These are phyloP conservation scores for Linnemannia zychae DNA, from an alignment of 192 early-diverging fungal genomes.

Conservation along the genomic window DNA sequence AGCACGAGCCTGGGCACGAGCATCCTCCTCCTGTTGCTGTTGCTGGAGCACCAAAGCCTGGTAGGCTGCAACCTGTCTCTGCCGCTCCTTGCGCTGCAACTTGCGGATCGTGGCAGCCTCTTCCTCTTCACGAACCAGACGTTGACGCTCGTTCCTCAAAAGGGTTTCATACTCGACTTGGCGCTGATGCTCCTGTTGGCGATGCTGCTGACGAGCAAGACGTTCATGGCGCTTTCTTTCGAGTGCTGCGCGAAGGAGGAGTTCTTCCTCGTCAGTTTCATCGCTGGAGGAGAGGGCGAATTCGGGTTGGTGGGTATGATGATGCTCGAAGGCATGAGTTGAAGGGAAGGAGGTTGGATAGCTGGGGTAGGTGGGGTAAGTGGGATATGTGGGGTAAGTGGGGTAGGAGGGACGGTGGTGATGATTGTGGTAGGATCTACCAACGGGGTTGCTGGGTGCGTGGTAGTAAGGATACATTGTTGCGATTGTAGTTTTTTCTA, in stretches of 20 bases:
- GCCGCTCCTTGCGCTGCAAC: neutral
- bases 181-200: slow-evolving; percentile 8
- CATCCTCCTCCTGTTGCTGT: slow-evolving; percentile 5
- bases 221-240: slow-evolving; percentile 28
- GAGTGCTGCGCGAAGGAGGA: slow-evolving; percentile 33
- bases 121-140: neutral
- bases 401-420: neutral
- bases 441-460: neutral
- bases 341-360: neutral
- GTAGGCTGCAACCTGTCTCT: slow-evolving; percentile 8
- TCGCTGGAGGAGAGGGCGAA: neutral
- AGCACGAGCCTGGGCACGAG: neutral
- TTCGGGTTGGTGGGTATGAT: neutral
- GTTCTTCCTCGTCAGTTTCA: slow-evolving; percentile 40
- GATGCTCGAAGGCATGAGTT: neutral
- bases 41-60: neutral
- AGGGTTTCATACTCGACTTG: slow-evolving; percentile 4
- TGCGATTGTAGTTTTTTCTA: neutral
- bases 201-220: slow-evolving; percentile 24
- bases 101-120: neutral
- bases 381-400: neutral
- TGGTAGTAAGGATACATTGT: slow-evolving; percentile 14
- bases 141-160: neutral
- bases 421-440: neutral
- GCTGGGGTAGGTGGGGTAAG: neutral